phyloP scores from a whole-genome alignment of 805 yeast genomes.

The Ascoidea tarda region DNA sequence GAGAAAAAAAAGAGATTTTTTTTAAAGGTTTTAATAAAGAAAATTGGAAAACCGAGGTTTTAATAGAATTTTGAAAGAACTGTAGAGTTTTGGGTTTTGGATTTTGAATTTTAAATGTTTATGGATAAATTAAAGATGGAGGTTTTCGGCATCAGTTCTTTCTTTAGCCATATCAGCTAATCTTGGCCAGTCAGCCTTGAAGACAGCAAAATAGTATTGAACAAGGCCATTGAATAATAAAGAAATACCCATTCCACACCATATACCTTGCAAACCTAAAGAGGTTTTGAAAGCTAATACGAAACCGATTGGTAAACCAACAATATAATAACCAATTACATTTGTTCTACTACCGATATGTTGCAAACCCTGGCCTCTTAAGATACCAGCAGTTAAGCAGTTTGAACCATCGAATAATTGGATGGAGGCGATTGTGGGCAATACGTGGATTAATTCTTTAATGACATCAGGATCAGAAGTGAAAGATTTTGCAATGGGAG shows the following conservation, averaged over 20 bases:
- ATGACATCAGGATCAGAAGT: conserved; percentile 48
- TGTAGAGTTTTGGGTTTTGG: too few species aligned
- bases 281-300: conserved; percentile 36
- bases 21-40: too few species aligned
- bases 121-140: too few species aligned
- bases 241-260: conserved; percentile 59
- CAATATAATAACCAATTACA: conserved; percentile 52
- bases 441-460: conserved; percentile 31
- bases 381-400: conserved; percentile 55
- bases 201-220: background rate
- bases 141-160: too few species aligned
- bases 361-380: conserved; percentile 70
- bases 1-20: too few species aligned
- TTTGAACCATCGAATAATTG: conserved; percentile 61
- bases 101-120: too few species aligned
- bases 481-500: conserved; percentile 41
- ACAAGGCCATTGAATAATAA: conserved; percentile 2
- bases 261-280: conserved; percentile 44
- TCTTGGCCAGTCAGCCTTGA: too few species aligned
- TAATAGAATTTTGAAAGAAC: too few species aligned
- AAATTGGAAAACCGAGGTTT: too few species aligned
- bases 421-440: conserved; percentile 52
- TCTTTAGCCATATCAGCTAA: too few species aligned
- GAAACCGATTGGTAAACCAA: conserved; percentile 58
- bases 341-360: conserved; percentile 59